These are phyloP conservation scores for Candida sojae DNA, from an alignment of 1,139 yeast genomes.

Conservation along the genomic window DNA sequence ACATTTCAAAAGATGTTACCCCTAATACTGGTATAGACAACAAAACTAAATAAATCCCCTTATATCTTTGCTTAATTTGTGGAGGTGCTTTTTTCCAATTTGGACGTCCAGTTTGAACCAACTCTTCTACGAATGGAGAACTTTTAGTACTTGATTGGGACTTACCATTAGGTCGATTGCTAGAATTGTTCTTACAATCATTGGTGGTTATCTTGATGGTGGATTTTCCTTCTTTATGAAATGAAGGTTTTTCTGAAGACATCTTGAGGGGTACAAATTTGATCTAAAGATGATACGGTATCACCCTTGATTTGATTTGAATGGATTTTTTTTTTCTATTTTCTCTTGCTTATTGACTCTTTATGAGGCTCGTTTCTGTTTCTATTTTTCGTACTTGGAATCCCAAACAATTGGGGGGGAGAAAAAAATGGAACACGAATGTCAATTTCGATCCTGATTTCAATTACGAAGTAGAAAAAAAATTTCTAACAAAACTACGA, in stretches of 20 bases:
- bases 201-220: conserved; percentile 9
- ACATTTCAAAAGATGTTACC: conserved; percentile 38
- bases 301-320: background rate
- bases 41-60: conserved; percentile 41
- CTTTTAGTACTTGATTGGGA: conserved; percentile 20
- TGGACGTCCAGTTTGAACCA: conserved; percentile 42
- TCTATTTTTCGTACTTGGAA: background rate
- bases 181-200: conserved; percentile 11
- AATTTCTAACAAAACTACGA: background rate
- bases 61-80: conserved; percentile 38
- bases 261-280: background rate
- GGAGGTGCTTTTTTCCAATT: conserved; percentile 50
- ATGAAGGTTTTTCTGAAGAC: conserved; percentile 25
- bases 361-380: background rate
- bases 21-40: conserved; percentile 41
- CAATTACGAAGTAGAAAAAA: too few relatives aligned
- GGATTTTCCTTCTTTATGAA: conserved; percentile 31
- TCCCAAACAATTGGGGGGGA: background rate
- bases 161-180: conserved; percentile 14
- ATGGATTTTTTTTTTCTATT: background rate
- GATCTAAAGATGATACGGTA: too few relatives aligned
- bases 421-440: background rate
- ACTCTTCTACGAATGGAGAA: conserved; percentile 36
- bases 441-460: background rate
- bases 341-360: background rate